Evolutionary conservation across 768 basidiomycete genomes (phyloP).

Genomic region (Crepidotus variabilis): DNA sequence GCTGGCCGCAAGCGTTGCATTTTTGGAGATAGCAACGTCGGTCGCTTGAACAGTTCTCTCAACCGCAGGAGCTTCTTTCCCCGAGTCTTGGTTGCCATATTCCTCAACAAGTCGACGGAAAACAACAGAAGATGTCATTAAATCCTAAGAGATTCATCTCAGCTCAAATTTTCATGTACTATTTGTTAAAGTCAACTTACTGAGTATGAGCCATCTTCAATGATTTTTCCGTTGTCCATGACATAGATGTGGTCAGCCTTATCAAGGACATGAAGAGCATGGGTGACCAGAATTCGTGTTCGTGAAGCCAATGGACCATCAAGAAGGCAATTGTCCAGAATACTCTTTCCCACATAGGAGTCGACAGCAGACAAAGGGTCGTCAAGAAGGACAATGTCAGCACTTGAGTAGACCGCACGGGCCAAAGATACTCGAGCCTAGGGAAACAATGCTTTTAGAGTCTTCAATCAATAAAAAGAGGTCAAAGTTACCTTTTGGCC

Average conservation of each 20-base stretch:
- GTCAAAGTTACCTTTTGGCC: slow-evolving; percentile 30
- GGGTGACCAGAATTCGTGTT: slow-evolving; percentile 62
- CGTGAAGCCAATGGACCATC: slow-evolving; percentile 46
- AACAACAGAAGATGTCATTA: slow-evolving; percentile 37
- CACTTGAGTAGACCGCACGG: slow-evolving; percentile 68
- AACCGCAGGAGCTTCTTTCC: slow-evolving; percentile 1
- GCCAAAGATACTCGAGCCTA: slow-evolving; percentile 76
- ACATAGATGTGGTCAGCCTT: slow-evolving; percentile 63
- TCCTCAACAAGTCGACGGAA: slow-evolving; percentile 55
- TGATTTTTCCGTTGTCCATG: slow-evolving; percentile 54
- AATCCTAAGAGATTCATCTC: slow-evolving; percentile 27
- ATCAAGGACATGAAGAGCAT: slow-evolving; percentile 54
- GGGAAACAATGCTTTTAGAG: background rate
- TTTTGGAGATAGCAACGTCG: background rate
- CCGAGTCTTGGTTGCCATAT: slow-evolving; percentile 31
- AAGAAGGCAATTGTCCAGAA: slow-evolving; percentile 60
- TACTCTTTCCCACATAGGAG: slow-evolving; percentile 66
- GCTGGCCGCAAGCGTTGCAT: background rate
- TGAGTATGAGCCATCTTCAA: slow-evolving; percentile 59
- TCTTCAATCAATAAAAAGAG: background rate
- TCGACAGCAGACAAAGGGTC: slow-evolving; percentile 82
- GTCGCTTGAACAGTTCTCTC: background rate
- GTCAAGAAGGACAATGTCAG: slow-evolving; percentile 75
- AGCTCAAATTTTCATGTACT: background rate
- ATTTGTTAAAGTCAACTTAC: slow-evolving; percentile 23